Percentiles rank a stretch among this genome's conserved stretches.
These are phyloP conservation scores for Nemania abortiva DNA, from an alignment of 2,329 filamentous ascomycete genomes.

Conservation along the genomic window DNA sequence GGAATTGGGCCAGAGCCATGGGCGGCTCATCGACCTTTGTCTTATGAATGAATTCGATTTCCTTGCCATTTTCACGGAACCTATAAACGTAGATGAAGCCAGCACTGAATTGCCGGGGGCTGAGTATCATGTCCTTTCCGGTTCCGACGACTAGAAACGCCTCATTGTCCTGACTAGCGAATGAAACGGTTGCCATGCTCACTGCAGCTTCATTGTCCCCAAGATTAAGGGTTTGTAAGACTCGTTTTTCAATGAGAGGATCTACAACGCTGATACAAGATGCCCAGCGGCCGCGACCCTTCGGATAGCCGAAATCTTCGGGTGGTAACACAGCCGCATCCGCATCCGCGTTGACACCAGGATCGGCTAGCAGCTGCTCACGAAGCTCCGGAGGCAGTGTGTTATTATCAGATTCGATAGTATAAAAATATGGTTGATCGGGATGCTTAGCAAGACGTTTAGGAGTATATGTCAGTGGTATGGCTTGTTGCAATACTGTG, in stretches of 20 bases:
- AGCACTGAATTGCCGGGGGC: constrained; percentile 78
- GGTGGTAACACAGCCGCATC: constrained; percentile 78
- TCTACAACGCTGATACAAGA: constrained; percentile 96
- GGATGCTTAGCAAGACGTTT: constrained; percentile 89
- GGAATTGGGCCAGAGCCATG: constrained; percentile 90
- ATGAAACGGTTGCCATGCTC: constrained; percentile 85
- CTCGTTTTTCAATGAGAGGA: constrained; percentile 77
- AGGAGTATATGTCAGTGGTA: constrained; percentile 90
- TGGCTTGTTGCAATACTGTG: constrained; percentile 86
- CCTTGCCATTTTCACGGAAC: constrained; percentile 86
- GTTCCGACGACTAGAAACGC: constrained; percentile 94
- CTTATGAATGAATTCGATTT: constrained; percentile 95
- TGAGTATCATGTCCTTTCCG: constrained; percentile 87
- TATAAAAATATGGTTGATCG: constrained; percentile 89
- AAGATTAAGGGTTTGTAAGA: constrained; percentile 83
- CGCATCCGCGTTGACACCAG: constrained; percentile 70
- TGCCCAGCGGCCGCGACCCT: constrained; percentile 88
- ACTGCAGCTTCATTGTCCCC: constrained; percentile 92
- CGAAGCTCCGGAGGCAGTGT: constrained; percentile 84
- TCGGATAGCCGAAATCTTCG: constrained; percentile 89
- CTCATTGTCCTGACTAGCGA: constrained; percentile 89
- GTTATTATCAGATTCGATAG: constrained; percentile 93
- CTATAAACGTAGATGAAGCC: constrained; percentile 95
- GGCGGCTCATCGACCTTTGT: constrained; percentile 92
- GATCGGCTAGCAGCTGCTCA: constrained; percentile 79